Conservation (phyloP, 495 filamentous ascomycete species). For the Penicillium bovifimosum region DNA sequence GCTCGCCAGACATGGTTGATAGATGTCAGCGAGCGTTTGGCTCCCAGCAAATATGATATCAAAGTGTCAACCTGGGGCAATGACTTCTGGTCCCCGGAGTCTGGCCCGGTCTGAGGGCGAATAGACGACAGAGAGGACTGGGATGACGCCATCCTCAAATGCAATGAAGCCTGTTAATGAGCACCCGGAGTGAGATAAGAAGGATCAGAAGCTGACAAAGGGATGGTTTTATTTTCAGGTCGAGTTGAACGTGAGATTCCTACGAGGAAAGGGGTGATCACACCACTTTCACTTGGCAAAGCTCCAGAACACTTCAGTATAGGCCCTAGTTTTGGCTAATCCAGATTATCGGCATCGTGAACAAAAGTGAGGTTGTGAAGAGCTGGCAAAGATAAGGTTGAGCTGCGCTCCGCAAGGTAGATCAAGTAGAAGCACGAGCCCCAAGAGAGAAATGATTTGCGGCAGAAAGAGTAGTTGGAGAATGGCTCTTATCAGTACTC, state of each 20-base stretch:
- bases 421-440: not conserved
- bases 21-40: constrained; percentile 87
- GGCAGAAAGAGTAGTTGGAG: not conserved
- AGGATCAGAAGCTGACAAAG: not conserved
- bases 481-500: not conserved
- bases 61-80: constrained; percentile 59
- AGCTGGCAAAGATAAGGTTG: not conserved
- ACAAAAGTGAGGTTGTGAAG: not conserved
- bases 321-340: not conserved
- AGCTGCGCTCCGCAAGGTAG: not conserved
- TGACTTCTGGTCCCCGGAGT: constrained; percentile 12
- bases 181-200: not conserved
- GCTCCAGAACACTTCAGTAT: not conserved
- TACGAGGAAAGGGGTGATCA: not conserved
- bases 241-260: not conserved
- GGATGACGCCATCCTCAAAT: constrained; percentile 28
- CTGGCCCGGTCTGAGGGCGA: constrained; percentile 6
- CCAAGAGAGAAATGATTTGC: not conserved
- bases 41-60: constrained; percentile 74
- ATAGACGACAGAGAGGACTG: constrained; percentile 28
- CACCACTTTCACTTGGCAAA: not conserved
- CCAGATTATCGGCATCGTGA: not conserved
- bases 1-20: constrained; percentile 80
- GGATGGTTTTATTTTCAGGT: not conserved
- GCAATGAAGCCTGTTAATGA: not conserved